These are phyloP conservation scores for Uronychia binucleata DNA, from an alignment of 73 alveolate genomes.

Conservation along the genomic window DNA sequence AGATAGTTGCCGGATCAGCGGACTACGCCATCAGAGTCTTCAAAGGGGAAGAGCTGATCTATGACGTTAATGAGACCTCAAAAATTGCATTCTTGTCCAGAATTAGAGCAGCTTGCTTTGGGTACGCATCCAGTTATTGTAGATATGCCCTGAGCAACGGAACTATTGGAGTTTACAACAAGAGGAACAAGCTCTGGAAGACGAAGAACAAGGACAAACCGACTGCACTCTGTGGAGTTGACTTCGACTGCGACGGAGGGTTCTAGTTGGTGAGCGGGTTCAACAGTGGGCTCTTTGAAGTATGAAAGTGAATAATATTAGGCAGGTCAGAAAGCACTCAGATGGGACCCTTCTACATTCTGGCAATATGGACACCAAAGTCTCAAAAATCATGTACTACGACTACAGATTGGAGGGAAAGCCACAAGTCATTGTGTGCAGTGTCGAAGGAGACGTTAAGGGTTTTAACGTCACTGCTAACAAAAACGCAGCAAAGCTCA, in stretches of 20 bases:
- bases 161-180: conserved; percentile 85
- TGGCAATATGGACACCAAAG: conserved; percentile 47
- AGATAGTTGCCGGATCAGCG: conserved; percentile 89
- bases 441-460: conserved; percentile 62
- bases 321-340: conserved; percentile 67
- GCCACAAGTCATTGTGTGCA: conserved; percentile 65
- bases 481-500: conserved; percentile 15
- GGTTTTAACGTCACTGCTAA: conserved; percentile 71
- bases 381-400: conserved; percentile 79
- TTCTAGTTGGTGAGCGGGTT: conserved; percentile 83
- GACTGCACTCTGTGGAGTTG: conserved; percentile 78
- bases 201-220: conserved; percentile 85
- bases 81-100: conserved; percentile 70
- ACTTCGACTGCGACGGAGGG: conserved; percentile 82
- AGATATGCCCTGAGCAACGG: conserved; percentile 83
- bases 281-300: conserved; percentile 89
- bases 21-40: conserved; percentile 91
- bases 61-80: conserved; percentile 89
- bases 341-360: conserved; percentile 66
- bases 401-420: conserved; percentile 84
- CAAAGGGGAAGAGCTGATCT: conserved; percentile 85
- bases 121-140: not conserved
- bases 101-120: conserved; percentile 47
- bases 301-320: not conserved
- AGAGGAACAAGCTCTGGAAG: conserved; percentile 78